Base-by-base conservation (phyloP, 306 rosid species). In the Boehmeria nivea region DNA sequence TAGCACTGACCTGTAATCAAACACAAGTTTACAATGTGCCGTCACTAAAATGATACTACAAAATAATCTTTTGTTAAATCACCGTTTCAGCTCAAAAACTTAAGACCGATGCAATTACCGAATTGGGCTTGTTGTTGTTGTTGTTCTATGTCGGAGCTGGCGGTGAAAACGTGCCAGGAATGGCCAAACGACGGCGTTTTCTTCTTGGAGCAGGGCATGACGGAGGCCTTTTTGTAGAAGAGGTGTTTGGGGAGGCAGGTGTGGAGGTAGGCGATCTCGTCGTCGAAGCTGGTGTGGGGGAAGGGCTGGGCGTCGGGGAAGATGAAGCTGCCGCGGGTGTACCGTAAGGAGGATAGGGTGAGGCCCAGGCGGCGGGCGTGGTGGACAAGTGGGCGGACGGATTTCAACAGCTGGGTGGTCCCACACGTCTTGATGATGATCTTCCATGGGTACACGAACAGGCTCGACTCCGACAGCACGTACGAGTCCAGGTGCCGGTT, bases 381-480 rank as follows among this genome's bases (percentile, higher is more conserved):
- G 72, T 66, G 76, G 68, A 91, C 72, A 53, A 91, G 74, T 8
- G 96, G 99, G 22, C 59, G 51, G 69, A 87, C 72, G 20, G 95
- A 84, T 69, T 91, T 91, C 63, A 91, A 94, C 21, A 91, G 99
- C 63, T 91, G 95, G n/a, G 99, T 91, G 54, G 99, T 91, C 49
- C 99, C 99, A 46, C 99, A 91, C 0, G 99, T 91, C 65, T 91
- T 91, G 83, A 91, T 84, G 69, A 91, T 83, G 81, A 87, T 83
- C 74, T 87, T 91, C 6, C 85, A 82, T 12, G 99, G 99, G 79
- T 91, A 91, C 8, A 87, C 86, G 54, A 91, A 91, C 67, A 91
- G 95, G 83, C 98, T 91, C 5, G 98, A 91, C 70, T 91, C 98
- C 12, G 98, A 91, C 39, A 87, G 43, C 31, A 91, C 93, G 44